A percentile compares a stretch with the other conserved stretches of the same genome.
These are phyloP conservation scores for Sporothrix variecibatus DNA, from an alignment of 2,329 filamentous ascomycete species.

Conservation along the genomic window DNA sequence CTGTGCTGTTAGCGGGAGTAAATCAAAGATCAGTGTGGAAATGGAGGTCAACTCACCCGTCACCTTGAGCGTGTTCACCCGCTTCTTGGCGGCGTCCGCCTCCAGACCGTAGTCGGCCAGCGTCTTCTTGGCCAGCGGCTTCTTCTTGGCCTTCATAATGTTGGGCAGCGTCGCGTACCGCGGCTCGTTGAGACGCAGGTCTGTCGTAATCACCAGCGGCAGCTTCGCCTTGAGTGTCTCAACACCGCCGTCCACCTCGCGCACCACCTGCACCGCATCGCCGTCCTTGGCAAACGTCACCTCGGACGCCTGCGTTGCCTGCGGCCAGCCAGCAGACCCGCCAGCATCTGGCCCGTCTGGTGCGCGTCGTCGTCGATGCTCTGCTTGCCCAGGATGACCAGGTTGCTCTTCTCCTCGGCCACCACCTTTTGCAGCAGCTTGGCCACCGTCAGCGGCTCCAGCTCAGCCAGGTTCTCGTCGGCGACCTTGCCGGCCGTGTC, in stretches of 20 bases:
- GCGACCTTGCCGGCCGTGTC: conserved; percentile 66
- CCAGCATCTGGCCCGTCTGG: conserved; percentile 98
- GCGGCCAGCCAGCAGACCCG: conserved; percentile 86
- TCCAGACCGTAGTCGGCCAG: conserved; percentile 80
- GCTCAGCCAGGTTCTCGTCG: conserved; percentile 70
- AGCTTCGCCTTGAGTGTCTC: conserved; percentile 85
- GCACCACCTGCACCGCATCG: conserved; percentile 73
- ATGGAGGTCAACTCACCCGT: conserved; percentile 60
- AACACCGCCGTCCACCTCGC: conserved; percentile 92
- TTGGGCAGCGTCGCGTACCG: conserved; percentile 94
- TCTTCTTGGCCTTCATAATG: conserved; percentile 99
- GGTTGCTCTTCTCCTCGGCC: conserved; percentile 80
- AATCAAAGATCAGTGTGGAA: not conserved
- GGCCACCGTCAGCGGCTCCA: conserved; percentile 89
- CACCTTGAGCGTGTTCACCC: conserved; percentile 90
- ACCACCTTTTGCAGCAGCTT: conserved; percentile 83
- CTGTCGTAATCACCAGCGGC: conserved; percentile 93
- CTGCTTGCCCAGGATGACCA: conserved; percentile 95
- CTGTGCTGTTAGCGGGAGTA: conserved; percentile 43
- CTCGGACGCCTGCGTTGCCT: conserved; percentile 90
- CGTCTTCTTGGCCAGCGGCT: conserved; percentile 91
- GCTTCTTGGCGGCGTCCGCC: conserved; percentile 68
- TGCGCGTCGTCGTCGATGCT: conserved; percentile 94
- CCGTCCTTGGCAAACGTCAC: conserved; percentile 73
- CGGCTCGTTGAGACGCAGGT: conserved; percentile 91